Conservation (phyloP, 2,329 filamentous ascomycete genomes). For the Cylindrodendrum hubeiense region DNA sequence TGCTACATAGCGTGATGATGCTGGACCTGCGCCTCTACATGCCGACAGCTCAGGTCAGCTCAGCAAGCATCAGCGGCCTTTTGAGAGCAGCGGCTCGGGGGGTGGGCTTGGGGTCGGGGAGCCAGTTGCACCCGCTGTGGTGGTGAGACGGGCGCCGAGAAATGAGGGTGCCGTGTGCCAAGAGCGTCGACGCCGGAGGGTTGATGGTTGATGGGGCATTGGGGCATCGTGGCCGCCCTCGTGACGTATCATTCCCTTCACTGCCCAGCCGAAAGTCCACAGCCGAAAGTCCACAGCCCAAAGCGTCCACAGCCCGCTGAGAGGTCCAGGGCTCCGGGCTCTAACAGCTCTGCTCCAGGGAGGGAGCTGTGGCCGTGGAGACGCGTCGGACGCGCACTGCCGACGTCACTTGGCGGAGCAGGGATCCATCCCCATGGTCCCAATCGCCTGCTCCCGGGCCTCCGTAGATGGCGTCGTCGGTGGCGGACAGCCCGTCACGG, state of each 20-base stretch:
- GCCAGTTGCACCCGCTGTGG: slow-evolving; percentile 10
- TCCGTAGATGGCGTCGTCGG: background rate
- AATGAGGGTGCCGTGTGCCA: background rate
- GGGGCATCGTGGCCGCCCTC: slow-evolving; percentile 13
- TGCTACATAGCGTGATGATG: too few relatives aligned
- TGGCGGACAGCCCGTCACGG: background rate
- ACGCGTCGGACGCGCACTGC: slow-evolving; percentile 15
- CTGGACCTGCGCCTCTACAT: slow-evolving; percentile 2
- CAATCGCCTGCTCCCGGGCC: too few relatives aligned
- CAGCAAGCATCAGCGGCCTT: slow-evolving; percentile 27
- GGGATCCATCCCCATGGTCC: background rate
- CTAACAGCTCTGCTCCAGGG: background rate
- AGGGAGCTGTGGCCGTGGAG: background rate
- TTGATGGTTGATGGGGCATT: background rate
- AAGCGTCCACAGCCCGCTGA: background rate
- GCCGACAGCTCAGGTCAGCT: slow-evolving; percentile 10
- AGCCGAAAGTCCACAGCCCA: slow-evolving; percentile 4
- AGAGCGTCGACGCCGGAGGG: background rate
- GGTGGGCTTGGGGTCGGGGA: background rate
- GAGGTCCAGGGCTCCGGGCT: background rate
- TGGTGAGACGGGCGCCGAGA: slow-evolving; percentile 1
- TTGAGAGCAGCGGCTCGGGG: background rate
- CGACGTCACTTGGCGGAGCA: slow-evolving; percentile 21
- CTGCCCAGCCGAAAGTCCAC: slow-evolving; percentile 9
- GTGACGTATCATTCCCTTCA: slow-evolving; percentile 18